A percentile compares a stretch with the other conserved stretches of the same genome.
Conservation (phyloP, 768 basidiomycete species). For the Boletus reticulatus region DNA sequence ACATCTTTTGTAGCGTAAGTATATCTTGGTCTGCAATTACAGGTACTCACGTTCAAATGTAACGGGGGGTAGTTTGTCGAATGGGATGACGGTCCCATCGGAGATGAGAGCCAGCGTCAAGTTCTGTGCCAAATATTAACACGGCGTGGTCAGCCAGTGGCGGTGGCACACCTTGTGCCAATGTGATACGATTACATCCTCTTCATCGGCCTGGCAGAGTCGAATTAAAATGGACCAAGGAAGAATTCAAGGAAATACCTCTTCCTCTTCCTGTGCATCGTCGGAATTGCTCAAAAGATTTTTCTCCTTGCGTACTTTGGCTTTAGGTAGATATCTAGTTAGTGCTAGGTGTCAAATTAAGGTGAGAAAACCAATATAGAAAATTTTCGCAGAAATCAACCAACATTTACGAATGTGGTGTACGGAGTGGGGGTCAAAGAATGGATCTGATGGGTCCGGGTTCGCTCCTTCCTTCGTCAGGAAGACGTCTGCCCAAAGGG, state of each 20-base stretch:
- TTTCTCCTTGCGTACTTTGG: conserved; percentile 77
- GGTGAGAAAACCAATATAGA: conserved; percentile 2
- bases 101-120: conserved; percentile 84
- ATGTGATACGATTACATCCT: conserved; percentile 70
- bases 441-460: conserved; percentile 57
- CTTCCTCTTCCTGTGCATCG: conserved; percentile 40
- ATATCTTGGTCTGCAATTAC: neutral
- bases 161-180: conserved; percentile 66
- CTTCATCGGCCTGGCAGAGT: conserved; percentile 30
- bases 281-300: conserved; percentile 60
- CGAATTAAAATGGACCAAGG: conserved; percentile 10
- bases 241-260: conserved; percentile 37
- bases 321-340: conserved; percentile 77
- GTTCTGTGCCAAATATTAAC: conserved; percentile 50
- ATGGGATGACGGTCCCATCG: conserved; percentile 56
- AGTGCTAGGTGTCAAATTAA: conserved; percentile 50
- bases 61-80: conserved; percentile 54
- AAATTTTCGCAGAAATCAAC: conserved; percentile 23
- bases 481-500: conserved; percentile 83
- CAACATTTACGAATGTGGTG: conserved; percentile 75
- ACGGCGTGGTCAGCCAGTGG: neutral
- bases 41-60: conserved; percentile 56
- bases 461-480: conserved; percentile 62
- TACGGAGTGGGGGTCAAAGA: conserved; percentile 54
- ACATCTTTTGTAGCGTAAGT: conserved; percentile 49